A percentile compares a stretch with the other conserved stretches of the same genome.
Evolutionary conservation across 108 stramenopile species (phyloP).

Genomic region (Schizochytrium sp.): DNA sequence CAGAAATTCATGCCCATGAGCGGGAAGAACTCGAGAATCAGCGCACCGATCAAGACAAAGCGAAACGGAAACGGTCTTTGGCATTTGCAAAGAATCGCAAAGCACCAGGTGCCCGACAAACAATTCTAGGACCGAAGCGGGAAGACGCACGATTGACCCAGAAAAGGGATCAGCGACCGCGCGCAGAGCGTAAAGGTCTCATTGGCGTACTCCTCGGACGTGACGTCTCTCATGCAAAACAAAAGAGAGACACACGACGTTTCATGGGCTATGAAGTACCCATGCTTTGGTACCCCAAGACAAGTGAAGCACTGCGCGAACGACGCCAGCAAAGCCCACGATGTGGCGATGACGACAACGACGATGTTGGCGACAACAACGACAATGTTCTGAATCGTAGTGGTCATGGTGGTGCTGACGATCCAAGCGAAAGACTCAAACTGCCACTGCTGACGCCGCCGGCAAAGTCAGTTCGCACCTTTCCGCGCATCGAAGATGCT

Average conservation of each 20-base stretch:
- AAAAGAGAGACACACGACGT: neutral
- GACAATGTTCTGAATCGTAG: neutral
- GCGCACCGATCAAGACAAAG: too few relatives aligned
- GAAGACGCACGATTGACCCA: neutral
- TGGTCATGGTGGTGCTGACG: too few relatives aligned
- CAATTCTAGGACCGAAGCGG: neutral
- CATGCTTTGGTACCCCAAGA: neutral
- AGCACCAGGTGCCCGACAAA: too few relatives aligned
- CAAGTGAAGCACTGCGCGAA: neutral
- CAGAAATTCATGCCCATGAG: too few relatives aligned
- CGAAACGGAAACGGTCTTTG: too few relatives aligned
- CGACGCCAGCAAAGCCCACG: neutral
- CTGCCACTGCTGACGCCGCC: neutral
- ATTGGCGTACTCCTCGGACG: neutral
- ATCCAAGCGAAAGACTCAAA: neutral
- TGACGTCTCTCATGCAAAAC: neutral
- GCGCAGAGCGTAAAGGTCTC: neutral
- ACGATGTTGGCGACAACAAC: neutral
- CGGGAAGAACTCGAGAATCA: too few relatives aligned
- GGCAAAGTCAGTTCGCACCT: neutral
- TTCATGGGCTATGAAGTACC: neutral
- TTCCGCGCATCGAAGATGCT: neutral
- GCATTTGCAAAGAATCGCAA: too few relatives aligned
- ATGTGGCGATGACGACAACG: too few relatives aligned
- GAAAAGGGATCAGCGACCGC: neutral